Conservation (phyloP, 371 early-diverging fungal genomes). For the Basidiobolus meristosporus region DNA sequence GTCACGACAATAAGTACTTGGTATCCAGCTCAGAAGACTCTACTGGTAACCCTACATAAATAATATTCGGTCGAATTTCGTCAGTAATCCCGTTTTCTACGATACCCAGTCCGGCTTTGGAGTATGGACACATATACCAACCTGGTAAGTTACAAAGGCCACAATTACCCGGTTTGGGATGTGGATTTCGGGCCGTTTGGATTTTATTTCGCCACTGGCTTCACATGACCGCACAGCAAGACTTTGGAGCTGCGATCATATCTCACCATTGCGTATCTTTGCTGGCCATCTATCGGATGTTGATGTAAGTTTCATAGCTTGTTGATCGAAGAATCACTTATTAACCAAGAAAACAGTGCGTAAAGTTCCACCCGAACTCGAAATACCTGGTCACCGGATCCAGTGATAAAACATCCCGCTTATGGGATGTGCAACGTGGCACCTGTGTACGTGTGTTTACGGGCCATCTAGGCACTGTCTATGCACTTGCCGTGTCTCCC, state of each 20-base stretch:
- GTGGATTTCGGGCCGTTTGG: conserved; percentile 79
- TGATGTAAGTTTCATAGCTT: conserved; percentile 33
- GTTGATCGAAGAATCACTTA: background rate
- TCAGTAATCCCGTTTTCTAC: background rate
- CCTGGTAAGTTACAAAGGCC: conserved; percentile 89
- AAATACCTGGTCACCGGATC: conserved; percentile 94
- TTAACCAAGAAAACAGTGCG: conserved; percentile 19
- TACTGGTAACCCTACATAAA: conserved; percentile 38
- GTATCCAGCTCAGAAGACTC: conserved; percentile 91
- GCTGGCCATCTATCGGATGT: conserved; percentile 97
- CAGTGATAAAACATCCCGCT: conserved; percentile 80
- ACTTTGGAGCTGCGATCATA: conserved; percentile 92
- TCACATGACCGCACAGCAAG: conserved; percentile 92
- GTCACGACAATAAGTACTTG: conserved; percentile 72
- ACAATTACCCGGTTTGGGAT: conserved; percentile 97
- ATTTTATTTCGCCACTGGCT: conserved; percentile 93
- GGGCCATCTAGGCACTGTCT: conserved; percentile 78
- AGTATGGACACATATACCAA: conserved; percentile 75
- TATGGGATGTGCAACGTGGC: conserved; percentile 94
- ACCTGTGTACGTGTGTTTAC: conserved; percentile 85
- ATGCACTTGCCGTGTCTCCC: conserved; percentile 80
- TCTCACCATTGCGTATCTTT: conserved; percentile 92
- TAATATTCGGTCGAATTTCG: background rate
- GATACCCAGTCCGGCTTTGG: conserved; percentile 76
- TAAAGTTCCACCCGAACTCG: conserved; percentile 97